Conservation (phyloP, 2,329 filamentous ascomycete species). For the Aspergillus proliferans region DNA sequence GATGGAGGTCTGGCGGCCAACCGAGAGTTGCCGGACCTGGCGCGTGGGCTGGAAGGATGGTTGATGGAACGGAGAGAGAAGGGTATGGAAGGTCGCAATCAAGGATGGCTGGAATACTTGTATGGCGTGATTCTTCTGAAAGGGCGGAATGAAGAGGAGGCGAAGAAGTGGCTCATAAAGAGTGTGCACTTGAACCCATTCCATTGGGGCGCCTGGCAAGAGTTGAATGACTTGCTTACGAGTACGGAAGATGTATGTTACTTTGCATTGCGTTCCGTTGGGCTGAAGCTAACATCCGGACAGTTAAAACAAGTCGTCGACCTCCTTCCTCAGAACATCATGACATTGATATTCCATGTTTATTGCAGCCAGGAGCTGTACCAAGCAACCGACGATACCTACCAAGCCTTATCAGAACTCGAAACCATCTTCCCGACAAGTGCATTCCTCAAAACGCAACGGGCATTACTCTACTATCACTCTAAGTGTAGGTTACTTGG, state of each 20-base stretch:
- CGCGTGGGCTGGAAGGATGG: constrained; percentile 72
- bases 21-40: constrained; percentile 72
- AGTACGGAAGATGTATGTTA: constrained; percentile 70
- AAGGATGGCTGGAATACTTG: constrained; percentile 81
- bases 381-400: constrained; percentile 70
- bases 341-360: constrained; percentile 90
- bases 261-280: constrained; percentile 2
- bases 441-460: constrained; percentile 83
- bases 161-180: constrained; percentile 77
- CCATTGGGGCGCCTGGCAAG: constrained; percentile 97
- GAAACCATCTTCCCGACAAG: constrained; percentile 79
- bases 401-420: constrained; percentile 69
- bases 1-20: constrained; percentile 81
- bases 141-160: constrained; percentile 80
- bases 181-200: constrained; percentile 87
- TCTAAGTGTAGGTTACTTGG: constrained; percentile 51
- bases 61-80: constrained; percentile 62
- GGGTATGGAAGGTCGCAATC: constrained; percentile 56
- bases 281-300: constrained; percentile 7
- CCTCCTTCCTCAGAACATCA: constrained; percentile 79
- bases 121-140: constrained; percentile 88
- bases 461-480: constrained; percentile 82
- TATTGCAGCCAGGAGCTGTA: constrained; percentile 88
- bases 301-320: constrained; percentile 66
- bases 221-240: constrained; percentile 74